Conservation (phyloP, 2,329 filamentous ascomycete genomes). For the Verticillium isaacii region DNA sequence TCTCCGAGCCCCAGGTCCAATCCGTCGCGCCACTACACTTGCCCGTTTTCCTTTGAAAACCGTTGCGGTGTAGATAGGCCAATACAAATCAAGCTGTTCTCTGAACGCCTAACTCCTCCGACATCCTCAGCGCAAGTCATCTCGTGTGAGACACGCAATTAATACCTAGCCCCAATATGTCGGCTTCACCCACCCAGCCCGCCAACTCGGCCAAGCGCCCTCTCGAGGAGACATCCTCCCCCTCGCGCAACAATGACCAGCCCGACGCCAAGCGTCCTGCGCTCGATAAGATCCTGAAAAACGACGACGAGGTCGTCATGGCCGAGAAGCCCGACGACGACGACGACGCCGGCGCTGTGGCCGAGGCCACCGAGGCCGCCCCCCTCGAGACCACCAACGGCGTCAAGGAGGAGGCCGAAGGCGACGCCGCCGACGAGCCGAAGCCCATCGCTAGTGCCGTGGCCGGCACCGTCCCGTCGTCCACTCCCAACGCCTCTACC, state of each 20-base stretch:
- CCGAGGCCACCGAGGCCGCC: slow-evolving; percentile 38
- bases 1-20: neutral
- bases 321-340: slow-evolving; percentile 32
- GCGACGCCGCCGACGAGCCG: slow-evolving; percentile 57
- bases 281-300: slow-evolving; percentile 84
- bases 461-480: slow-evolving; percentile 24
- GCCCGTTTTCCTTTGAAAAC: slow-evolving; percentile 90
- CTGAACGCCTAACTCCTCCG: slow-evolving; percentile 42
- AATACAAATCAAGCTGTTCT: slow-evolving; percentile 19
- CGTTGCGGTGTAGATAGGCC: slow-evolving; percentile 73
- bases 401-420: slow-evolving; percentile 55
- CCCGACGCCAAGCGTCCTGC: slow-evolving; percentile 96
- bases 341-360: slow-evolving; percentile 29
- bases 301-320: slow-evolving; percentile 51
- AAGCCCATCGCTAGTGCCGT: slow-evolving; percentile 40
- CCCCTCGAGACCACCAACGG: slow-evolving; percentile 42
- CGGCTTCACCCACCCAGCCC: slow-evolving; percentile 61
- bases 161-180: slow-evolving; percentile 48
- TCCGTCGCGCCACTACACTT: slow-evolving; percentile 63
- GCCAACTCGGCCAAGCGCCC: slow-evolving; percentile 83
- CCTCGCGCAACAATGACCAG: slow-evolving; percentile 84
- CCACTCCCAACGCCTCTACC: slow-evolving; percentile 43
- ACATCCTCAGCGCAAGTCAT: slow-evolving; percentile 16
- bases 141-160: slow-evolving; percentile 14
- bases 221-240: slow-evolving; percentile 93